Evolutionary conservation across 2,329 filamentous ascomycete genomes (phyloP), one percentile per base, ranked within the genome.

Genomic region (Amphichorda felina): DNA sequence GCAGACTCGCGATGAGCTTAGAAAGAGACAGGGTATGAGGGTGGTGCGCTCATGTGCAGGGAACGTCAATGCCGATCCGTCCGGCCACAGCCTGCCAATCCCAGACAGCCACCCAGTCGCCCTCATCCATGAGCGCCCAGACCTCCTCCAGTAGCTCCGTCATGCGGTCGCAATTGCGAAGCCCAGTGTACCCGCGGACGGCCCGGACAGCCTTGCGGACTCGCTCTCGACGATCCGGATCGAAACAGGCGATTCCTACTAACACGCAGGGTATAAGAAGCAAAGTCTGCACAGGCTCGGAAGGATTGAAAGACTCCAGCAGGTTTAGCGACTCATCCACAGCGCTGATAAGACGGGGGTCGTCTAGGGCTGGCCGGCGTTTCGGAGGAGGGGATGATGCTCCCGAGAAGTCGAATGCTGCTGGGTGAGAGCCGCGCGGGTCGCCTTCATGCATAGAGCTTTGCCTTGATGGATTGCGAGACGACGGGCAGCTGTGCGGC

Each of bases 51-150:
- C 42, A 62, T 17, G 58, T 52, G 49, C 70, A 72, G 3, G 74
- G 56, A 44, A 77, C 76, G 50, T 76, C 68, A 25, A 77, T 59
- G 0, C 59, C 63, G 53, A 75, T 64, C 7, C 57, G 47, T 36
- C 60, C 54, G 1, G 73, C 72, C 19, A 78, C 62, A 4, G 59
- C 57, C 41, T 78, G 73, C 74, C 74, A 79, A 49, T 80, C 75
- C 75, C 75, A 80, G 7, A 70, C 72, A 14, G 63, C 61, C 18
- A 60, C 45, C 67, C 72, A 77, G 34, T 78, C 69, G 15, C 66
- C 70, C 8, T 53, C 50, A 18, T 68, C 70, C 71, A 79, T 78
- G 16, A 71, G 58, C 16, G 59, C 53, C 75, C 75, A 79, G 3
- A 79, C 59, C 43, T 70, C 66, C 43, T 75, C 68, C 10, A 79